Base-by-base conservation (phyloP, 768 basidiomycete genomes). In the Amanita pseudoporphyria region DNA sequence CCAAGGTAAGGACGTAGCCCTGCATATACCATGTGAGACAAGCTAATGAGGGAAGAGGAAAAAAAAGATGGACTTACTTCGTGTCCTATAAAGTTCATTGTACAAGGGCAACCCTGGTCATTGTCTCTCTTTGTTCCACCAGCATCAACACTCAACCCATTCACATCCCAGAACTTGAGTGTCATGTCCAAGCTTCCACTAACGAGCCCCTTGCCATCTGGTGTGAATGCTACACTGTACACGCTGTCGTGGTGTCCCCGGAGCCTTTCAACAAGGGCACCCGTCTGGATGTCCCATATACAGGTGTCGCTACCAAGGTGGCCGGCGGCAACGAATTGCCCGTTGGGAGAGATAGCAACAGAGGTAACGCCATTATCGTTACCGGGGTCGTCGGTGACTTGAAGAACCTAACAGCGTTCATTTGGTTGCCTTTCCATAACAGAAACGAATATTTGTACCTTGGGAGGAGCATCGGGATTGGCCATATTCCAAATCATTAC, bases 271-370 rank as follows among this genome's bases (percentile, higher is more conserved):
- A 91, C 70, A 14, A 91, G 67, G 41, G 67, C 58, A 14, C 82
- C 85, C 0, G 74, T 81, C 19, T 63, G 57, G 42, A 86, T 79
- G 53, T 91, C 85, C 86, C 87, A 89, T 16, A 91, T 82, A 45
- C 85, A 73, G 50, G 90, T 82, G 38, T 85, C 73, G 1, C 79
- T 83, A 61, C 90, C 88, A 40, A 88, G 70, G 45, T 75, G 74
- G 6, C 86, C 87, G 0, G 80, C 82, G 28, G 77, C 73, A 41
- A 88, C 82, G 54, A 72, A 68, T 32, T 67, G 69, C 3, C 84
- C 84, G 55, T 84, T 81, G 7, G 88, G 86, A 1, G 82, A 82
- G 57, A 91, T 82, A 49, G 82, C 78, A 49, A 91, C 85, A 32
- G 77, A 79, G 3, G 88, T 91, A 28, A 91, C 82, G 3, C 89